Percentiles rank a stretch among this genome's conserved stretches.
phyloP scores from a whole-genome alignment of 2,329 filamentous ascomycete species.

The Akanthomyces uredinophilus region DNA sequence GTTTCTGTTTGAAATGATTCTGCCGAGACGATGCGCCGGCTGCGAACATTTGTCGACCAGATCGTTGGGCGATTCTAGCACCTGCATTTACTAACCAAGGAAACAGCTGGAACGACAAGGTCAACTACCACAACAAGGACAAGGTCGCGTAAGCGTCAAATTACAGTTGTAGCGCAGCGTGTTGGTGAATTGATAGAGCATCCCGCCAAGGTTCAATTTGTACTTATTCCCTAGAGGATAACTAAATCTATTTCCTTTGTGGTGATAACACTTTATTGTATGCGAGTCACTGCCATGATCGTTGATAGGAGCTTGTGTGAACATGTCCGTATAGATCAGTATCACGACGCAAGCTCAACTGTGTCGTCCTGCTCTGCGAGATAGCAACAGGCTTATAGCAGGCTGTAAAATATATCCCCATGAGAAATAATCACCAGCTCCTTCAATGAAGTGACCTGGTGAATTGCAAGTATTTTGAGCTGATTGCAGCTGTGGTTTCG shows the following conservation, averaged over 20 bases:
- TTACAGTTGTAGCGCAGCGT: slow-evolving; percentile 17
- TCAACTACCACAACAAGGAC: slow-evolving; percentile 98
- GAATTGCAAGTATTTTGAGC: not conserved
- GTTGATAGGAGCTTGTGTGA: not conserved
- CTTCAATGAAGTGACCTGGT: too few species aligned
- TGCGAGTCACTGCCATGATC: not conserved
- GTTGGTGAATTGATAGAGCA: slow-evolving; percentile 25
- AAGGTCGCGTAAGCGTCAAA: slow-evolving; percentile 47
- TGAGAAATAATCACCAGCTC: too few species aligned
- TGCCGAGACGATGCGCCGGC: not conserved
- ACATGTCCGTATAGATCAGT: not conserved
- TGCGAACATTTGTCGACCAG: not conserved
- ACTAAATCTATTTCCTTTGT: slow-evolving; percentile 22
- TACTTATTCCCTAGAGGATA: slow-evolving; percentile 32
- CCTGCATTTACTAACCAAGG: slow-evolving; percentile 19
- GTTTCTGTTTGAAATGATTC: slow-evolving; percentile 26
- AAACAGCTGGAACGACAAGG: slow-evolving; percentile 80
- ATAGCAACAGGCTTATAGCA: not conserved
- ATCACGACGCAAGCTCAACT: not conserved
- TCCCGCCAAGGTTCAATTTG: slow-evolving; percentile 25
- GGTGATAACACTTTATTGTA: not conserved
- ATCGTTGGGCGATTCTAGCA: not conserved
- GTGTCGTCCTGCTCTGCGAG: too few species aligned
- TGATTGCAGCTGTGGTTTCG: not conserved
- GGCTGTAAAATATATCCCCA: too few species aligned